Percentiles rank a stretch among this genome's conserved stretches.
Evolutionary conservation across 2,329 filamentous ascomycete genomes (phyloP).

Genomic region (Aureobasidium sp.): DNA sequence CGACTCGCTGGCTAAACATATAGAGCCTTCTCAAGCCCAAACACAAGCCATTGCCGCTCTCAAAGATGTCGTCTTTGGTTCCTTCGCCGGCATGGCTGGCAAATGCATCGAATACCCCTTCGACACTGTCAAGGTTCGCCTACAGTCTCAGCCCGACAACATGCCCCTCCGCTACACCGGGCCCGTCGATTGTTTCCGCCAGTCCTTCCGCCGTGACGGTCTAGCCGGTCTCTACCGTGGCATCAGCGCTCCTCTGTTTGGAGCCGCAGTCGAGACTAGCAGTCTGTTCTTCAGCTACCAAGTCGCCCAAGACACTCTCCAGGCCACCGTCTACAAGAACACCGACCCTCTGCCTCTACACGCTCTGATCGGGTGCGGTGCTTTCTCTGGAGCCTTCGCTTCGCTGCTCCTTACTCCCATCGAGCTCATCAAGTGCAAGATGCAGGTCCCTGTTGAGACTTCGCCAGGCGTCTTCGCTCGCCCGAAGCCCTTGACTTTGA

Average conservation of each 20-base stretch:
- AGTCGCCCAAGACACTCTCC: constrained; percentile 48
- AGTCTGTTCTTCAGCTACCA: constrained; percentile 67
- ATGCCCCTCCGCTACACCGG: constrained; percentile 75
- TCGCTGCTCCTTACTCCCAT: constrained; percentile 89
- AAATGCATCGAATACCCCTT: constrained; percentile 99
- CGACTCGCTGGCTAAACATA: not conserved
- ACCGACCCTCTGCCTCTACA: constrained; percentile 57
- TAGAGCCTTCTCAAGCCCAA: not conserved
- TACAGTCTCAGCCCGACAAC: constrained; percentile 85
- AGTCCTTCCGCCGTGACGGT: constrained; percentile 75
- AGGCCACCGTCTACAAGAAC: constrained; percentile 51
- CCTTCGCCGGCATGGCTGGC: constrained; percentile 79
- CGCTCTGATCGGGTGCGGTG: constrained; percentile 71
- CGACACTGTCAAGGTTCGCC: constrained; percentile 93
- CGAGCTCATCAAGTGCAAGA: constrained; percentile 96
- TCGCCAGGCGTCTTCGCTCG: constrained; percentile 30
- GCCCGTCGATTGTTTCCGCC: constrained; percentile 85
- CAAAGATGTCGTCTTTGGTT: constrained; percentile 85
- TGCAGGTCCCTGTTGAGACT: constrained; percentile 56
- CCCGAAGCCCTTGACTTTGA: constrained; percentile 60
- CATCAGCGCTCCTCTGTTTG: constrained; percentile 82
- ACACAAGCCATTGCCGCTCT: constrained; percentile 55
- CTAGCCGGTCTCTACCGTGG: constrained; percentile 78
- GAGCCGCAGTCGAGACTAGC: constrained; percentile 86
- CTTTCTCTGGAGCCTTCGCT: constrained; percentile 78